Evolutionary conservation across 2,329 filamentous ascomycete species (phyloP), one percentile per base, ranked within the genome.

Genomic region (Fusarium sp.): DNA sequence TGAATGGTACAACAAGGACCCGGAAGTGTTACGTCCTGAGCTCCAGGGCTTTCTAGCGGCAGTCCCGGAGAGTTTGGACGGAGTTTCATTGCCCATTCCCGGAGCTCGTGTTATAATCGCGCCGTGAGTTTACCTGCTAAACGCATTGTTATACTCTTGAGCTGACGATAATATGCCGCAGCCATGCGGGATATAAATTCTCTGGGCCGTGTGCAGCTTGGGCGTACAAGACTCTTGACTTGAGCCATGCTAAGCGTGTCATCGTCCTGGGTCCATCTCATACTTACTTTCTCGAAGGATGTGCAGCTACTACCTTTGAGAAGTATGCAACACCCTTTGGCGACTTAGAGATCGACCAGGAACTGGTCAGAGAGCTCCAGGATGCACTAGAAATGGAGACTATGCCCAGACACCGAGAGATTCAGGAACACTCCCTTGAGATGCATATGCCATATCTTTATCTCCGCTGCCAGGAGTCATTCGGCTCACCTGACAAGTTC

Each of bases 391-490:
- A 58, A 2, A 80, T 85, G 73, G 62, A 69, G 22, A 84, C 86
- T 57, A 96, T 98, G 85, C 89, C 88, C 4, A 82, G 81, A 22
- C 77, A 84, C 7, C 85, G 90, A 10, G 96, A 99, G 77, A 89
- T 94, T 69, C 87, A 89, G 9, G 96, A 99, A 82, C 96, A 99
- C 82, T 97, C 94, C 56, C 88, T 98, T 4, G 96, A 99, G 84
- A 97, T 99, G 92, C 96, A 99, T 76, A 86, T 98, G 13, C 95
- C 96, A 0, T 98, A 97, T 78, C 92, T 98, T 71, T 95, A 94
- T 85, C 94, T 95, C 79, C 90, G 93, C 58, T 86, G 90, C 5
- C 77, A 87, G 55, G 83, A 86, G 64, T 86, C 85, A 0, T 87
- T 89, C 69, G 82, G 81, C 1, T 82, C 85, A 0, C 78, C 83